A percentile compares a stretch with the other conserved stretches of the same genome.
Evolutionary conservation across 441 rosid genomes (phyloP).

Genomic region (Bruguiera hainesii): DNA sequence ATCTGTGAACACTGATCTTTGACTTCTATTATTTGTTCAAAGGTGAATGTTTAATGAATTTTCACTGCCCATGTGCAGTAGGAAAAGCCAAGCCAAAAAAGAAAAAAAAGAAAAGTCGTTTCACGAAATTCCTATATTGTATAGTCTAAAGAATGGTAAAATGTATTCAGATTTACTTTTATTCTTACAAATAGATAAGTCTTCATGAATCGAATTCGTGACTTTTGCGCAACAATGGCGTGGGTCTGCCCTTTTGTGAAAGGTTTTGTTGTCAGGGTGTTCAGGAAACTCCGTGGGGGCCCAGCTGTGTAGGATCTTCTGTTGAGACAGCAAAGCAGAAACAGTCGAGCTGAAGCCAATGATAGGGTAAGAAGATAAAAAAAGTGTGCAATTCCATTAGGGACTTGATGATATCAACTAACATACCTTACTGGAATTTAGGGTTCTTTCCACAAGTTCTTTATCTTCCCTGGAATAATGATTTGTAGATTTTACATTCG

Average conservation of each 20-base stretch:
- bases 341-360: constrained; percentile 6
- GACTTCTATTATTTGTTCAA: too few relatives aligned
- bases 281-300: constrained; percentile 1
- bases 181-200: too few relatives aligned
- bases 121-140: too few relatives aligned
- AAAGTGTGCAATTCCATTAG: constrained; percentile 1
- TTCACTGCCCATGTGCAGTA: not conserved
- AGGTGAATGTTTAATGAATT: too few relatives aligned
- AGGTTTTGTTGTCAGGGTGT: not conserved
- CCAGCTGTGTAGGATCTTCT: not conserved
- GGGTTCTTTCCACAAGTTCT: not conserved
- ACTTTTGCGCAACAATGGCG: too few relatives aligned
- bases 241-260: not conserved
- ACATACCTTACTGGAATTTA: constrained; percentile 10
- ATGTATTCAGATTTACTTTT: too few relatives aligned
- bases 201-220: too few relatives aligned
- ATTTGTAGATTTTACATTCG: too few relatives aligned
- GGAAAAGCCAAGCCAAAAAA: not conserved
- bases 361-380: constrained; percentile 12
- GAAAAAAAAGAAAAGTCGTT: not conserved
- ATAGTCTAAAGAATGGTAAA: too few relatives aligned
- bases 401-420: constrained; percentile 22
- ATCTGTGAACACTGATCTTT: too few relatives aligned
- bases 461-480: constrained; percentile 24
- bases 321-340: not conserved